phyloP scores from a whole-genome alignment of 2,329 filamentous ascomycete genomes.

The Hypomyces perniciosus region DNA sequence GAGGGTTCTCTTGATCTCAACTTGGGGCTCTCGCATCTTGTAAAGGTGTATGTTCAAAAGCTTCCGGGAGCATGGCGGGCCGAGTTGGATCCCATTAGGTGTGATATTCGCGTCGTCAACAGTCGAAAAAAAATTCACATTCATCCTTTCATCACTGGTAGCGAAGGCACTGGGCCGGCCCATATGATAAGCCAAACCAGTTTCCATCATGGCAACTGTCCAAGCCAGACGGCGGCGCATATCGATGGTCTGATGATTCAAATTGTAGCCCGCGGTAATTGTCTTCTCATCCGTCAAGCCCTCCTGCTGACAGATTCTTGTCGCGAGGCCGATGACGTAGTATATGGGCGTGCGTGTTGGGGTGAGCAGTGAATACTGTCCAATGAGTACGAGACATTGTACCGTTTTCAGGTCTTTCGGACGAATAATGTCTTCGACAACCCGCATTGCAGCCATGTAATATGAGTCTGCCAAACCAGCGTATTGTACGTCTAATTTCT shows the following conservation, averaged over 20 bases:
- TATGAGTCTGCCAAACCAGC: constrained; percentile 94
- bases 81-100: constrained; percentile 64
- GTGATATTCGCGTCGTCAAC: constrained; percentile 82
- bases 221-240: constrained; percentile 85
- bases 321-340: constrained; percentile 84
- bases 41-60: constrained; percentile 87
- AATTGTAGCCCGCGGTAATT: constrained; percentile 57
- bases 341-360: constrained; percentile 90
- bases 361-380: constrained; percentile 85
- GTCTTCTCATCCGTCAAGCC: constrained; percentile 86
- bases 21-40: constrained; percentile 81
- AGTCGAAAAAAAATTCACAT: constrained; percentile 78
- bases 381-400: constrained; percentile 82
- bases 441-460: constrained; percentile 81
- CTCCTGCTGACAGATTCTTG: constrained; percentile 81
- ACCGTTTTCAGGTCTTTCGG: constrained; percentile 87
- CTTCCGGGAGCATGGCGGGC: constrained; percentile 73
- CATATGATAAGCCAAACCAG: constrained; percentile 78
- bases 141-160: constrained; percentile 72
- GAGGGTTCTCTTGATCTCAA: constrained; percentile 78
- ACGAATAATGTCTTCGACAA: constrained; percentile 74
- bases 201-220: constrained; percentile 84
- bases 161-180: constrained; percentile 83
- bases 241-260: constrained; percentile 73
- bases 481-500: constrained; percentile 83